Conservation (phyloP, 106 monocot species). For the Vanilla planifolia region DNA sequence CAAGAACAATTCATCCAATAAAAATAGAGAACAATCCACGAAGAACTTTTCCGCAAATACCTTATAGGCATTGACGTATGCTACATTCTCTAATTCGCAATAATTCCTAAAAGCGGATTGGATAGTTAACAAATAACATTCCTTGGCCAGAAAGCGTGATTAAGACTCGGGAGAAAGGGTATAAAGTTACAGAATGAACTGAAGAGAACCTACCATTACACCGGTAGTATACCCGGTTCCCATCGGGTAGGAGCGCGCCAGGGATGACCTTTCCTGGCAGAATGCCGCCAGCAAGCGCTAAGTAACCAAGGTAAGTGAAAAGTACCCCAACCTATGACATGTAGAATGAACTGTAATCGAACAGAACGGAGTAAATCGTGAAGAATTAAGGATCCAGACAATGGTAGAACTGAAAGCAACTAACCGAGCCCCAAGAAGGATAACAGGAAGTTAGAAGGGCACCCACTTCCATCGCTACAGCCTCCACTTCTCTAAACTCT, state of each 20-base stretch:
- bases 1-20: no score
- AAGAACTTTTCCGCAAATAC: no score
- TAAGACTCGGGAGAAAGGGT: background rate
- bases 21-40: no score
- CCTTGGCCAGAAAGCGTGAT: no score
- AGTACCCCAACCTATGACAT: conserved; percentile 47
- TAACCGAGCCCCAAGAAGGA: conserved; percentile 6
- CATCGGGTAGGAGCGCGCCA: conserved; percentile 72
- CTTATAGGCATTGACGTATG: no score
- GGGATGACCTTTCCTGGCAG: conserved; percentile 83
- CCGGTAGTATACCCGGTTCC: conserved; percentile 67
- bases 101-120: no score
- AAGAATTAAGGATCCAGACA: background rate
- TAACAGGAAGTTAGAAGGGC: background rate
- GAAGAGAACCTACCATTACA: conserved; percentile 58
- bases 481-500: background rate
- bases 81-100: no score
- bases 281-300: conserved; percentile 48
- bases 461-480: background rate
- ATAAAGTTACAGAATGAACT: background rate
- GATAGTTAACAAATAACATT: no score
- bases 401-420: background rate
- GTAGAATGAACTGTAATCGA: background rate
- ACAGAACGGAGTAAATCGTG: background rate
- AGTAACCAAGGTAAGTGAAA: conserved; percentile 46